Evolutionary conservation across 768 basidiomycete genomes (phyloP).

Genomic region (Lentinula sp.): DNA sequence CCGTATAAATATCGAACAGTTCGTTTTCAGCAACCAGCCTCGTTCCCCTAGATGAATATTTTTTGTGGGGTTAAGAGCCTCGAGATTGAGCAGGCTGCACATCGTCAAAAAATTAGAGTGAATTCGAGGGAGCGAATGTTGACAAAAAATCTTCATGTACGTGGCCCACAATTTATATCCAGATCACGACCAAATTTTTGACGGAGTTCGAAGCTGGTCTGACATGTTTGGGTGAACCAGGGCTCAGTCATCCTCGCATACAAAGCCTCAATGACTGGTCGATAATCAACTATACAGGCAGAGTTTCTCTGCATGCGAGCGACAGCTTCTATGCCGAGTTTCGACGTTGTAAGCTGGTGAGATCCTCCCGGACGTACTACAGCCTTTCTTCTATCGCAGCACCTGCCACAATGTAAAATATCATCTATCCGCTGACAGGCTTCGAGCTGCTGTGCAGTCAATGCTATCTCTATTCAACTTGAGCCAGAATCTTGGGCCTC

Average conservation of each 20-base stretch:
- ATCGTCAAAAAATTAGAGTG: neutral
- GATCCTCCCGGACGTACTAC: too few relatives aligned
- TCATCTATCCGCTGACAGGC: too few relatives aligned
- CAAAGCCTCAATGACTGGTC: neutral
- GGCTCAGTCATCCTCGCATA: neutral
- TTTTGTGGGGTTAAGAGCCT: neutral
- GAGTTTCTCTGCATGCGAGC: too few relatives aligned
- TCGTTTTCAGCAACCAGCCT: neutral
- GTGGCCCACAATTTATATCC: neutral
- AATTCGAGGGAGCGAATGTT: neutral
- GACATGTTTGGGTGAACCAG: neutral
- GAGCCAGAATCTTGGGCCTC: too few relatives aligned
- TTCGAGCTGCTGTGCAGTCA: too few relatives aligned
- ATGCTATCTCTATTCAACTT: too few relatives aligned
- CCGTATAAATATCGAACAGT: neutral
- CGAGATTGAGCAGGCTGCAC: neutral
- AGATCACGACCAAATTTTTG: neutral
- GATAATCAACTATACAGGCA: neutral
- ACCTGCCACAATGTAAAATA: too few relatives aligned
- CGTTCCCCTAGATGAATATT: neutral
- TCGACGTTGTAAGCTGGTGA: too few relatives aligned
- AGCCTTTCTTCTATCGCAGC: too few relatives aligned
- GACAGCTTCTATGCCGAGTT: too few relatives aligned
- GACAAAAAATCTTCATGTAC: neutral
- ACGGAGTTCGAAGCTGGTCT: constrained; percentile 2